Evolutionary conservation across 2,329 filamentous ascomycete species (phyloP), one percentile per base, ranked within the genome.

Genomic region (Diplodia scrobiculata): DNA sequence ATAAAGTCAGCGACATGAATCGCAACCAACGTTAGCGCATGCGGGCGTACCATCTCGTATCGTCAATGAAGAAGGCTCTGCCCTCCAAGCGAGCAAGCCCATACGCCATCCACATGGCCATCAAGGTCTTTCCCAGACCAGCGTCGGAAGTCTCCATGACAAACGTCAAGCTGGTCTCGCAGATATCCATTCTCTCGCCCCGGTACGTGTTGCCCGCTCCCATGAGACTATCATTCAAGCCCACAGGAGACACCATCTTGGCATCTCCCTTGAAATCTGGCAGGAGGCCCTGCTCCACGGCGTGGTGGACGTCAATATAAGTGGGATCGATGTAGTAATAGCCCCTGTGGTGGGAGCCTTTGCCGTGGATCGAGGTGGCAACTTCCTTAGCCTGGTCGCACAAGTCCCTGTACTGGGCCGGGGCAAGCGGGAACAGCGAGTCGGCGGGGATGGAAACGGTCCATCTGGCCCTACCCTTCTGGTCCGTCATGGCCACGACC

Each of bases 61-160:
- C 92, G 71, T 96, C 91, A 68, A 96, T 82, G 79, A 96, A 96
- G 77, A 96, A 96, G 0, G 87, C 83, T 27, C 91, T 83, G 14
- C 85, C 86, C 74, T 96, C 90, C 67, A 87, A 84, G 73, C 89
- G 83, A 1, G 92, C 91, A 64, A 96, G 79, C 3, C 91, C 91
- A 74, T 95, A 96, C 29, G 91, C 89, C 72, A 89, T 89, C 91
- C 92, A 97, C 66, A 96, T 75, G 73, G 88, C 84, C 84, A 96
- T 87, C 67, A 97, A 77, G 1, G 89, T 87, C 69, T 86, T 87
- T 5, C 92, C 92, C 10, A 96, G 81, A 2, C 92, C 92, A 1
- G 91, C 90, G 71, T 94, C 88, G 3, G 84, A 78, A 7, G 87
- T 83, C 73, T 94, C 91, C 72, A 96, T 82, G 1, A 92, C 85